phyloP scores from a whole-genome alignment of 352 stramenopile genomes.

The Achlya hypogyna region DNA sequence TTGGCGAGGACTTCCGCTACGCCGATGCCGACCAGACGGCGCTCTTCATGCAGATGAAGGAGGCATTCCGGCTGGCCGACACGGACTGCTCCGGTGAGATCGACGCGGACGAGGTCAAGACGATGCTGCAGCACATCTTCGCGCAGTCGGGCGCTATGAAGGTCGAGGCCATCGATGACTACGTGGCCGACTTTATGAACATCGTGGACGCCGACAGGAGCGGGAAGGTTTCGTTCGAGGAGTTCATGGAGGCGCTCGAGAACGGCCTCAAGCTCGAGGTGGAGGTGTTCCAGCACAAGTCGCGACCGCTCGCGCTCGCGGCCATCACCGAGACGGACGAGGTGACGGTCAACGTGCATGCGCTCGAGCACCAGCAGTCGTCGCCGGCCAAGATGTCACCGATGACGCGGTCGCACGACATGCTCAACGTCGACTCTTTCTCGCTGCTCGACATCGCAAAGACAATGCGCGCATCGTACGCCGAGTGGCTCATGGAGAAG shows the following conservation, averaged over 20 bases:
- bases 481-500: conserved; percentile 71
- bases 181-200: conserved; percentile 64
- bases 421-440: conserved; percentile 77
- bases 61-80: conserved; percentile 68
- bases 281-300: conserved; percentile 45
- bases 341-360: background rate
- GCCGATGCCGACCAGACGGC: conserved; percentile 66
- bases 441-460: conserved; percentile 53
- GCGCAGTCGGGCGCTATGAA: conserved; percentile 59
- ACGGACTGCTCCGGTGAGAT: conserved; percentile 75
- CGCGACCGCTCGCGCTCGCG: background rate
- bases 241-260: conserved; percentile 69
- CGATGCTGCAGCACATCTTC: conserved; percentile 75
- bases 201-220: conserved; percentile 56
- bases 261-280: conserved; percentile 68
- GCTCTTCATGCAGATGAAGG: conserved; percentile 84
- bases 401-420: conserved; percentile 68
- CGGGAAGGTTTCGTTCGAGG: conserved; percentile 70
- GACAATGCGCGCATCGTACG: conserved; percentile 64
- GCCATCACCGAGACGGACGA: background rate
- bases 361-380: background rate
- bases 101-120: conserved; percentile 57
- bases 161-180: conserved; percentile 55
- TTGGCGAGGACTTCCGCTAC: conserved; percentile 63
- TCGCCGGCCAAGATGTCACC: conserved; percentile 28